These are phyloP conservation scores for Aspergillus clavatus DNA, from an alignment of 2,329 filamentous ascomycete genomes.

Conservation along the genomic window DNA sequence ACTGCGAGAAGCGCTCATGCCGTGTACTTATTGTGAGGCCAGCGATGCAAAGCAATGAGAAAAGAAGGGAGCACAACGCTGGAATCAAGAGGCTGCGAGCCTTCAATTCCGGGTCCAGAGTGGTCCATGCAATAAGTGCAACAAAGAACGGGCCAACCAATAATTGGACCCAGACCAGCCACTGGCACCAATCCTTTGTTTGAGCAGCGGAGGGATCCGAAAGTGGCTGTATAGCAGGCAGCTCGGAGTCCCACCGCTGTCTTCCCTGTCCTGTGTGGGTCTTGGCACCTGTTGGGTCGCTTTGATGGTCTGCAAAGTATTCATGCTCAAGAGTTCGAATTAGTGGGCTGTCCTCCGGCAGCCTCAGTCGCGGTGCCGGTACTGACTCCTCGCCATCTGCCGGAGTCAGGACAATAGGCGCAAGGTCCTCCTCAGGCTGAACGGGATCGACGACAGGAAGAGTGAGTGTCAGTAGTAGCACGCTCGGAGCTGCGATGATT, in stretches of 20 bases:
- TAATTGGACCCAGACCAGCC: conserved; percentile 79
- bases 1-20: conserved; percentile 45
- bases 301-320: conserved; percentile 5
- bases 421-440: conserved; percentile 46
- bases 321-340: conserved; percentile 19
- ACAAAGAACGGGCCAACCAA: conserved; percentile 85
- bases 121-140: conserved; percentile 62
- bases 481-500: conserved; percentile 77
- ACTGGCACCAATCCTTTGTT: conserved; percentile 73
- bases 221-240: conserved; percentile 27
- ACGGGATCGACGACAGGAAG: conserved; percentile 81
- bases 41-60: conserved; percentile 62
- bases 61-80: conserved; percentile 60
- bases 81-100: conserved; percentile 52
- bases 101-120: conserved; percentile 54
- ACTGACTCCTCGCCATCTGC: conserved; percentile 15
- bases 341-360: conserved; percentile 36
- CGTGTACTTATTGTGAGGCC: conserved; percentile 64
- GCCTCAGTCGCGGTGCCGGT: conserved; percentile 23
- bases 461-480: conserved; percentile 84
- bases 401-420: conserved; percentile 22
- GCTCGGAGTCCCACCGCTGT: conserved; percentile 37
- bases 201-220: conserved; percentile 19
- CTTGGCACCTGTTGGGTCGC: conserved; percentile 14
- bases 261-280: conserved; percentile 12